Conservation (phyloP, 2,329 filamentous ascomycete species). For the Parastagonospora nodorum region DNA sequence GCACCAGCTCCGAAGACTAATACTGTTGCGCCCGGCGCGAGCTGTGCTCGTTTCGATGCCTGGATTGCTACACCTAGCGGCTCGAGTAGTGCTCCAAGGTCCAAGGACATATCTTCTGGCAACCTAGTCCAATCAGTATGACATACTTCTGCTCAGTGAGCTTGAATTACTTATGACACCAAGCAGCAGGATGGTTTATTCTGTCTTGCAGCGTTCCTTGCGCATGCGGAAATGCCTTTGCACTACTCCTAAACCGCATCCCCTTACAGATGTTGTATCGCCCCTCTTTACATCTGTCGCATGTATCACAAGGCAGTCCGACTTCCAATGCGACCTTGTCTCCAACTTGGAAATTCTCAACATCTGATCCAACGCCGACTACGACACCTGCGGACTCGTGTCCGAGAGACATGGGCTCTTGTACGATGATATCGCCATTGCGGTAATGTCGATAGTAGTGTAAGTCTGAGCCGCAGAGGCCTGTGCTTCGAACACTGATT, state of each 20-base stretch:
- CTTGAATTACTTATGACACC: conserved; percentile 59
- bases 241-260: conserved; percentile 63
- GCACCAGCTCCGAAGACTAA: conserved; percentile 66
- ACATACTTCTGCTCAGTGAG: background rate
- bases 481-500: conserved; percentile 67
- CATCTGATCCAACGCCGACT: conserved; percentile 68
- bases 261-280: conserved; percentile 67
- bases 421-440: conserved; percentile 84
- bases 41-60: conserved; percentile 60
- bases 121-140: conserved; percentile 41
- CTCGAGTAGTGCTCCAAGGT: conserved; percentile 64
- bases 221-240: conserved; percentile 65
- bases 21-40: conserved; percentile 54
- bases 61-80: conserved; percentile 66
- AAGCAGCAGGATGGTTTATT: conserved; percentile 65
- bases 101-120: conserved; percentile 57
- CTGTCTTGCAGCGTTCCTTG: conserved; percentile 68
- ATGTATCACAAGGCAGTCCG: conserved; percentile 77
- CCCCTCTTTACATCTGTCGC: conserved; percentile 59
- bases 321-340: conserved; percentile 94
- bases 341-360: conserved; percentile 68
- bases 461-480: conserved; percentile 72
- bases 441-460: conserved; percentile 89
- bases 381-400: conserved; percentile 81
- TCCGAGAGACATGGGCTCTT: conserved; percentile 79